Conservation (phyloP, 2,329 filamentous ascomycete genomes). For the Pseudogymnoascus sp. region DNA sequence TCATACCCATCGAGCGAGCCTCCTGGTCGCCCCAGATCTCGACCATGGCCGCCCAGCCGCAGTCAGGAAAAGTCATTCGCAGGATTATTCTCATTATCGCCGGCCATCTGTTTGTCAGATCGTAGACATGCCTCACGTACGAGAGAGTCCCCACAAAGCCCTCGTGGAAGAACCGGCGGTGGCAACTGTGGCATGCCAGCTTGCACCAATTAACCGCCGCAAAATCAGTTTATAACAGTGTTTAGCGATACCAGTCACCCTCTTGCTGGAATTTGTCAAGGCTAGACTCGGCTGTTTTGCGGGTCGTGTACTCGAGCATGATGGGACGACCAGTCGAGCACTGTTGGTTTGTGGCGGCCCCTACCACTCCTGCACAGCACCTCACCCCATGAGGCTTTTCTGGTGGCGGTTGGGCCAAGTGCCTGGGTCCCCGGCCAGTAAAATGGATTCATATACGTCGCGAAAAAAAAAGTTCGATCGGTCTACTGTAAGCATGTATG, state of each 20-base stretch:
- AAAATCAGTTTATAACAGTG: background rate
- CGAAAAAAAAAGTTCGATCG: background rate
- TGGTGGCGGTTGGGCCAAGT: background rate
- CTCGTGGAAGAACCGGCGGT: background rate
- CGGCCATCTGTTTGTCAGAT: background rate
- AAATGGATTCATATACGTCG: background rate
- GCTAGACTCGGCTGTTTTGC: conserved; percentile 3
- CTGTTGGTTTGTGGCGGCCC: background rate
- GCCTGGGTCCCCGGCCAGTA: background rate
- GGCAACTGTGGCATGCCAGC: background rate
- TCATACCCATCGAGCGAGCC: background rate
- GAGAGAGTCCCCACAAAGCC: background rate
- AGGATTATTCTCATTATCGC: background rate
- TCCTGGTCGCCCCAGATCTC: background rate
- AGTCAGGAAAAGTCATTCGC: background rate
- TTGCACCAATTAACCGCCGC: conserved; percentile 3
- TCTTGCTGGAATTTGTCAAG: background rate
- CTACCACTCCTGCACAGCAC: background rate
- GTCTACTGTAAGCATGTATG: background rate
- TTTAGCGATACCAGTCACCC: background rate
- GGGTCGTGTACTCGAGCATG: background rate
- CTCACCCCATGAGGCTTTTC: background rate
- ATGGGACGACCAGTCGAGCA: background rate
- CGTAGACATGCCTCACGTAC: background rate
- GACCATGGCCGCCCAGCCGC: background rate